phyloP scores from a whole-genome alignment of 2,329 filamentous ascomycete genomes.

The Phialophora expanda region DNA sequence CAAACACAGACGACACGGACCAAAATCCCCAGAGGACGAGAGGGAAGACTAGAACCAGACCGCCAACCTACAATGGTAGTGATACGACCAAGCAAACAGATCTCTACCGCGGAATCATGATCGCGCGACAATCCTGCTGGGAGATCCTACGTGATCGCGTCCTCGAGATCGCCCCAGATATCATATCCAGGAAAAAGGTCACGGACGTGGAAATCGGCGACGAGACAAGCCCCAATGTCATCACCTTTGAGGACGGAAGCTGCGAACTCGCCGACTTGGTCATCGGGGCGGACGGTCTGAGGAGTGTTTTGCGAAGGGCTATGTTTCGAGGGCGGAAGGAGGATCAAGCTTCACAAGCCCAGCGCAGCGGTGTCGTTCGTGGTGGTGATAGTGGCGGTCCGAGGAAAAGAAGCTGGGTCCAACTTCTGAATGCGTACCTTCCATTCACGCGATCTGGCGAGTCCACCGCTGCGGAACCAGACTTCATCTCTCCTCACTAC shows the following conservation, averaged over 20 bases:
- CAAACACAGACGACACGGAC: neutral
- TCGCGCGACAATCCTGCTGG: slow-evolving; percentile 50
- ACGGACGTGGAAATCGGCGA: slow-evolving; percentile 40
- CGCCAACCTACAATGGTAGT: too few relatives aligned
- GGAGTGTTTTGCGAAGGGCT: slow-evolving; percentile 45
- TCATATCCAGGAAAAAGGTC: slow-evolving; percentile 46
- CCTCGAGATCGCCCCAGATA: slow-evolving; percentile 39
- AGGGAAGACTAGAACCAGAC: neutral
- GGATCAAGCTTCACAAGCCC: neutral
- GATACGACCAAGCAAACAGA: neutral
- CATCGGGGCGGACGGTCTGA: slow-evolving; percentile 52
- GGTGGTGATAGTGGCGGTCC: neutral
- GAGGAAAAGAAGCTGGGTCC: neutral
- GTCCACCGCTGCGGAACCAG: slow-evolving; percentile 2
- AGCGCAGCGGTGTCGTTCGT: neutral
- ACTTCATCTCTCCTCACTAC: slow-evolving; percentile 45
- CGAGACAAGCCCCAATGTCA: slow-evolving; percentile 5
- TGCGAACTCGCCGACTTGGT: slow-evolving; percentile 48
- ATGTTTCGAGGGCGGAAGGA: slow-evolving; percentile 43
- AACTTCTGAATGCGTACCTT: neutral
- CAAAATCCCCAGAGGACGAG: neutral
- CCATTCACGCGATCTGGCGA: neutral
- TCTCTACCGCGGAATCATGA: slow-evolving; percentile 45
- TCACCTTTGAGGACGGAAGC: slow-evolving; percentile 46
- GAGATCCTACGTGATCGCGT: slow-evolving; percentile 45